Conservation (phyloP, 2,329 filamentous ascomycete genomes). For the Aspergillus hortae region DNA sequence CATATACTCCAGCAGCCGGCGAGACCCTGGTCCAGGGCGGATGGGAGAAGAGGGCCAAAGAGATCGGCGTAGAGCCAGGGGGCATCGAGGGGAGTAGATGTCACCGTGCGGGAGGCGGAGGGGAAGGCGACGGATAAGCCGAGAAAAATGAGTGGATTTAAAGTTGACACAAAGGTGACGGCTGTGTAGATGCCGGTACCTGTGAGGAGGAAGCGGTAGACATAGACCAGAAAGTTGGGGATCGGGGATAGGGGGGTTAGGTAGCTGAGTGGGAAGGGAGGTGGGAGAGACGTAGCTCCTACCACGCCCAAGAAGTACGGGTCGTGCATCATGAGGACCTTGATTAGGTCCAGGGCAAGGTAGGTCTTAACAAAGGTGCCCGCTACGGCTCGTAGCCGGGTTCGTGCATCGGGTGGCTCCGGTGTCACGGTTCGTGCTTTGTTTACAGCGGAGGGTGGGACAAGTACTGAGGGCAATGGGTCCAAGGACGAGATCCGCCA, state of each 20-base stretch:
- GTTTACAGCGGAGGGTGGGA: conserved; percentile 17
- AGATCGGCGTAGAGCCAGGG: conserved; percentile 60
- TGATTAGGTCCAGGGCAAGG: conserved; percentile 66
- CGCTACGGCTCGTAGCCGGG: conserved; percentile 48
- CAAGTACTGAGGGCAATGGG: conserved; percentile 27
- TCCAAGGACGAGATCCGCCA: conserved; percentile 51
- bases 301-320: conserved; percentile 68
- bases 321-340: conserved; percentile 68
- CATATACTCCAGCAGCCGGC: conserved; percentile 78
- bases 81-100: conserved; percentile 58
- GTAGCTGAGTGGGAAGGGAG: conserved; percentile 44
- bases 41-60: conserved; percentile 49
- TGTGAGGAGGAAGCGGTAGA: conserved; percentile 57
- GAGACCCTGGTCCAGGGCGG: conserved; percentile 60
- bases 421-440: conserved; percentile 1
- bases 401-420: conserved; percentile 31
- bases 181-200: conserved; percentile 57
- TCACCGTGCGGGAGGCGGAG: conserved; percentile 53
- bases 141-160: conserved; percentile 59
- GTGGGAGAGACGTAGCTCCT: conserved; percentile 42
- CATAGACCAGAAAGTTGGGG: conserved; percentile 44
- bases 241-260: conserved; percentile 6
- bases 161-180: conserved; percentile 58
- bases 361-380: conserved; percentile 55
- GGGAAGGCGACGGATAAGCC: conserved; percentile 49